Conservation (phyloP, 2,329 filamentous ascomycete genomes). For the Cladophialophora yegresii region DNA sequence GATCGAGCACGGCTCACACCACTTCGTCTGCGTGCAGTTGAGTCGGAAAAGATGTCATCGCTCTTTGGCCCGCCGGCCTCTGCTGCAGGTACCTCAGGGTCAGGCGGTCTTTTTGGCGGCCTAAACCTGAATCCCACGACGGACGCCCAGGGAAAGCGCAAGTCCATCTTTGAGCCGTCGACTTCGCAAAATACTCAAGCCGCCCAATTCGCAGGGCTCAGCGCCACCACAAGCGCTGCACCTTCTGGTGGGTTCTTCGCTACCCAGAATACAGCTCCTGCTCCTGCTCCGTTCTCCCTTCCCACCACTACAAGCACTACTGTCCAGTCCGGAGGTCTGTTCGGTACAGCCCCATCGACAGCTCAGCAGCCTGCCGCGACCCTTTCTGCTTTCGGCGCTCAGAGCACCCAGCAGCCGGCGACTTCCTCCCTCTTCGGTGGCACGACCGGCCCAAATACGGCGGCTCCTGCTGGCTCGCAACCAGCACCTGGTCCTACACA, state of each 20-base stretch:
- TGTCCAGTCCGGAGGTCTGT: constrained; percentile 25
- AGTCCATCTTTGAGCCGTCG: constrained; percentile 36
- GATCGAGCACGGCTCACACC: not conserved
- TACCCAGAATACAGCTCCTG: constrained; percentile 14
- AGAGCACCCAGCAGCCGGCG: constrained; percentile 21
- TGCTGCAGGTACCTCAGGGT: constrained; percentile 18
- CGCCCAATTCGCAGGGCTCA: constrained; percentile 19
- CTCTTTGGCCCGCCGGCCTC: constrained; percentile 31
- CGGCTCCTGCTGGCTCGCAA: constrained; percentile 11
- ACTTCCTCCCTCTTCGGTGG: constrained; percentile 16
- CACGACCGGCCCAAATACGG: constrained; percentile 11
- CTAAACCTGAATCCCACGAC: constrained; percentile 33
- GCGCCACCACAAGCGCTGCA: constrained; percentile 14
- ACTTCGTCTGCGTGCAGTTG: not conserved
- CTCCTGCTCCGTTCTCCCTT: constrained; percentile 24
- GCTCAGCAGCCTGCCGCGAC: constrained; percentile 25
- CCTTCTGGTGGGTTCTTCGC: constrained; percentile 20
- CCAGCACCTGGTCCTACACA: constrained; percentile 19
- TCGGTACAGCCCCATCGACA: constrained; percentile 22
- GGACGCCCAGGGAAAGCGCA: constrained; percentile 34
- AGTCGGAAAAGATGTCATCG: constrained; percentile 27
- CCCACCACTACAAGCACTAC: constrained; percentile 26
- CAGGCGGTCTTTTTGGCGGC: constrained; percentile 26
- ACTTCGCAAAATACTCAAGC: constrained; percentile 27
- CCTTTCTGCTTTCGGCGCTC: constrained; percentile 23